A percentile compares a stretch with the other conserved stretches of the same genome.
Conservation (phyloP, 192 early-diverging fungal genomes). For the Backusella sp. region DNA sequence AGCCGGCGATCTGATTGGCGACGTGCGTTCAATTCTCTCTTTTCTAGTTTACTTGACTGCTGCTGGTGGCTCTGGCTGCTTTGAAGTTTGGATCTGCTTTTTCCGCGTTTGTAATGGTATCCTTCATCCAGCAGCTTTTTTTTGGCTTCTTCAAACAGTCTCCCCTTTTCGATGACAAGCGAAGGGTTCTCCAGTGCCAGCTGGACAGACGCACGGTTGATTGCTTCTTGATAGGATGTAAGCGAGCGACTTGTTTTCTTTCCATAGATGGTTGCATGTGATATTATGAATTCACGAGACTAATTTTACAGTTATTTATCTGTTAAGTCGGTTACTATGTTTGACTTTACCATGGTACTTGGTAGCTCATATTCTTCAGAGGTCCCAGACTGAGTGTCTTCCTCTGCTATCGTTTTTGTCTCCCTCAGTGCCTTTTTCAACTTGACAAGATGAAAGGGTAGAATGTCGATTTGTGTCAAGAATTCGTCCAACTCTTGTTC, state of each 20-base stretch:
- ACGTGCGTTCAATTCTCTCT: not conserved
- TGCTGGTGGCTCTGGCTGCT: not conserved
- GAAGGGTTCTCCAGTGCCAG: conserved; percentile 47
- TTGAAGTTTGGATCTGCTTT: conserved; percentile 51
- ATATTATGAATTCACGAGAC: conserved; percentile 43
- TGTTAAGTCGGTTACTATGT: not conserved
- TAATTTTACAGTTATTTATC: conserved; percentile 7
- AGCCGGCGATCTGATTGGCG: conserved; percentile 35
- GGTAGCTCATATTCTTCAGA: conserved; percentile 1
- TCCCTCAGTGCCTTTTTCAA: conserved; percentile 50
- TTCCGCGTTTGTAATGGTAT: conserved; percentile 56
- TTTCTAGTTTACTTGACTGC: conserved; percentile 24
- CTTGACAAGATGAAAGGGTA: conserved; percentile 52
- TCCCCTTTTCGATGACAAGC: conserved; percentile 44
- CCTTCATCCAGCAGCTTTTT: conserved; percentile 47
- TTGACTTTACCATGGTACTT: not conserved
- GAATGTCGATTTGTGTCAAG: conserved; percentile 43
- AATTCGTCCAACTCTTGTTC: conserved; percentile 53
- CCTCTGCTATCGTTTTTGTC: conserved; percentile 29
- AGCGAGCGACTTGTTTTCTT: conserved; percentile 48
- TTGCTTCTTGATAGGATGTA: conserved; percentile 53
- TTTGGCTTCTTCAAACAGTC: conserved; percentile 49
- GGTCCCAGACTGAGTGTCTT: not conserved
- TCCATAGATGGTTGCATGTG: conserved; percentile 54
- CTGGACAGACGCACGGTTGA: conserved; percentile 47